phyloP scores from a whole-genome alignment of 768 basidiomycete genomes.

The Strobilomyces confusus region DNA sequence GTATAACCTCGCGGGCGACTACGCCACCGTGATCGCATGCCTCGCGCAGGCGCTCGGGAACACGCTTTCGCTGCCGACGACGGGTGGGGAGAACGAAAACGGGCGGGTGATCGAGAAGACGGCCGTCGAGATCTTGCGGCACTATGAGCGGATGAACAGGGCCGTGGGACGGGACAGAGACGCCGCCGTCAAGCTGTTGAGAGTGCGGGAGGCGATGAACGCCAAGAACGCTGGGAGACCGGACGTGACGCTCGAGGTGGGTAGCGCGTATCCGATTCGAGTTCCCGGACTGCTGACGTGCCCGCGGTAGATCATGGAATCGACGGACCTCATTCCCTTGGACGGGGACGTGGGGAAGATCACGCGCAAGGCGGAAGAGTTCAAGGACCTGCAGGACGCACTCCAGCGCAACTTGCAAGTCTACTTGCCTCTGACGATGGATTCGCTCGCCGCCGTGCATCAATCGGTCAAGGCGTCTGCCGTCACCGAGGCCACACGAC shows the following conservation, averaged over 20 bases:
- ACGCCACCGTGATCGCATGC: conserved; percentile 80
- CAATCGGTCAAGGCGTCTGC: conserved; percentile 68
- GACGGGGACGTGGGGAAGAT: conserved; percentile 82
- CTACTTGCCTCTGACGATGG: conserved; percentile 90
- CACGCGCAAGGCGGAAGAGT: conserved; percentile 83
- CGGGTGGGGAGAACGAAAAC: conserved; percentile 53
- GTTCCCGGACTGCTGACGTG: background rate
- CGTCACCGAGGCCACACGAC: conserved; percentile 69
- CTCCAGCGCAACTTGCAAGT: conserved; percentile 86
- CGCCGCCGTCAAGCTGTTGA: conserved; percentile 68
- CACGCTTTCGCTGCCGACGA: conserved; percentile 61
- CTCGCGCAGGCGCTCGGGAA: conserved; percentile 86
- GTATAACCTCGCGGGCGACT: conserved; percentile 92
- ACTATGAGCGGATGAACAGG: conserved; percentile 75
- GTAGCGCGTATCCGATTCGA: conserved; percentile 21
- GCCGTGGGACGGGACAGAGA: conserved; percentile 70
- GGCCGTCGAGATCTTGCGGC: conserved; percentile 71
- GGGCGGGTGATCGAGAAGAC: conserved; percentile 66
- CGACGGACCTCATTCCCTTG: conserved; percentile 82
- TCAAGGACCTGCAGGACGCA: conserved; percentile 81
- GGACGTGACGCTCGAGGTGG: conserved; percentile 80
- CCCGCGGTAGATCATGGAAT: conserved; percentile 69
- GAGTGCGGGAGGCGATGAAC: conserved; percentile 77
- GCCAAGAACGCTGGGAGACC: conserved; percentile 66
- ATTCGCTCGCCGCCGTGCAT: conserved; percentile 79